Conservation (phyloP, 1,284 basidiomycete species). For the Uromyces viciae-fabae region DNA sequence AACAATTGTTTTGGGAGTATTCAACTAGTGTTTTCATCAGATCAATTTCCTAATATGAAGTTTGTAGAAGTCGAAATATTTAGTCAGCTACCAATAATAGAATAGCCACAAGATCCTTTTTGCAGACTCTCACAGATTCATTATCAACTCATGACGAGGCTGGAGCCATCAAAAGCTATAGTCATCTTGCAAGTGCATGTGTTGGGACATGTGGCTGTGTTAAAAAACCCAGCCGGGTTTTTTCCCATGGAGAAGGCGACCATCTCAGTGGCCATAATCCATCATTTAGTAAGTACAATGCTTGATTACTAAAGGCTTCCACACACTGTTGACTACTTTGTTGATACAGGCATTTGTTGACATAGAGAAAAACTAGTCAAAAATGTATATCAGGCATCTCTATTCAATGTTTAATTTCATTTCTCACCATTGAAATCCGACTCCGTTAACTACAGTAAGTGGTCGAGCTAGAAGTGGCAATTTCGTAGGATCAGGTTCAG, state of each 20-base stretch:
- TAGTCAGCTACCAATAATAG: background rate
- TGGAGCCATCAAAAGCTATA: background rate
- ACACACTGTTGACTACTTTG: too few species aligned
- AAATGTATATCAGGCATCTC: too few species aligned
- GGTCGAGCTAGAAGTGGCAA: too few species aligned
- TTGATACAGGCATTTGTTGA: too few species aligned
- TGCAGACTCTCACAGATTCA: background rate
- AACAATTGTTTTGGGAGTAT: slow-evolving; percentile 10
- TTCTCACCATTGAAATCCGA: too few species aligned
- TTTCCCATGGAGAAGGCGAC: background rate
- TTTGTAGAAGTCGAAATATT: background rate
- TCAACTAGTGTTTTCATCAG: background rate
- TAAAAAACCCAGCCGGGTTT: background rate
- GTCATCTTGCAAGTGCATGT: background rate
- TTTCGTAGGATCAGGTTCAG: too few species aligned
- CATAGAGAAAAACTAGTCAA: too few species aligned
- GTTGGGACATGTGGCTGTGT: background rate
- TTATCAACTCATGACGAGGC: background rate
- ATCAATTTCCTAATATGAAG: background rate
- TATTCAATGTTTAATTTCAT: too few species aligned
- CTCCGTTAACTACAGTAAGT: too few species aligned
- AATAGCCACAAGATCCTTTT: background rate
- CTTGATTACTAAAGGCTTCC: too few species aligned
- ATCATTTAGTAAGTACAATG: slow-evolving; percentile 12
- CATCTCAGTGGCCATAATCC: background rate